phyloP scores from a whole-genome alignment of 257 asterid species.

The Thymus quinquecostatus region DNA sequence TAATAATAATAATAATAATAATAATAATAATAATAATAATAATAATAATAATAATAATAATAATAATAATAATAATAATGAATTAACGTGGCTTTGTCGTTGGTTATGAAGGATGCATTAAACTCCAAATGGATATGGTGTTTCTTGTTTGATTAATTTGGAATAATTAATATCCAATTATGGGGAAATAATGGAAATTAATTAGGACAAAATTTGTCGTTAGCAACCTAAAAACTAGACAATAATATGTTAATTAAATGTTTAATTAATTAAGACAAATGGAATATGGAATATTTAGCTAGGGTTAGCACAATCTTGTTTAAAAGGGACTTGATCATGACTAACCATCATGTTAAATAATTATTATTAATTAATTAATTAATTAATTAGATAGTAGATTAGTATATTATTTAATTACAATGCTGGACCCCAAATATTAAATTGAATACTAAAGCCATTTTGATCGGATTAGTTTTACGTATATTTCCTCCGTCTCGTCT shows the following conservation, averaged over 20 bases:
- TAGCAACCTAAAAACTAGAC: conserved; percentile 17
- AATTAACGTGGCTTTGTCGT: conserved; percentile 38
- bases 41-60: no score
- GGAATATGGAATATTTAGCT: conserved; percentile 15
- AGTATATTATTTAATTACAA: no score
- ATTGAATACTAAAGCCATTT: no score
- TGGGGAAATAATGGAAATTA: conserved; percentile 4
- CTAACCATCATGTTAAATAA: conserved; percentile 32
- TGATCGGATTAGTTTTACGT: no score
- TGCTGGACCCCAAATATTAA: no score
- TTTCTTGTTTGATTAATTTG: conserved; percentile 7
- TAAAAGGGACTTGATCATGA: conserved; percentile 30
- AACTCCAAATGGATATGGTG: conserved; percentile 7
- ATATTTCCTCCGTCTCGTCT: no score
- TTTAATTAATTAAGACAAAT: neutral
- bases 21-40: no score
- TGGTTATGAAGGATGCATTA: conserved; percentile 37
- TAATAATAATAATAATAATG: neutral
- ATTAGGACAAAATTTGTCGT: conserved; percentile 1
- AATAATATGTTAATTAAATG: neutral
- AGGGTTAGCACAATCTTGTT: neutral
- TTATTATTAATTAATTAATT: no score
- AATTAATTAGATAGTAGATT: no score
- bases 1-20: no score
- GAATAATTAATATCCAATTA: conserved; percentile 1